Base-by-base conservation (phyloP, 331 rosid species). In the Pyrus hybrid region DNA sequence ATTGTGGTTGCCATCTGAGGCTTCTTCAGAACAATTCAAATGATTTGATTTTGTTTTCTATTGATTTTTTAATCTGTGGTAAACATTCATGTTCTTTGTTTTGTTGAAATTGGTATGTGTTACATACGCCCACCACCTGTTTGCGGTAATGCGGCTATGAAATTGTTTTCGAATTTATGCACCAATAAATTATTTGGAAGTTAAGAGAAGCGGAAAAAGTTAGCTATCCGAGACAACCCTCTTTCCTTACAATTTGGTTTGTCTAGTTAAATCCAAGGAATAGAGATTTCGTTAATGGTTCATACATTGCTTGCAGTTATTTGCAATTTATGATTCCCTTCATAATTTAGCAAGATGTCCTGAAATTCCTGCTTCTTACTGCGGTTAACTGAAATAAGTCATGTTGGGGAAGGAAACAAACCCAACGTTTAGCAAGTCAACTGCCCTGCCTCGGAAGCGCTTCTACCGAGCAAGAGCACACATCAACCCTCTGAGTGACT, bases 381-480 rank as follows among this genome's bases (percentile, higher is more conserved):
- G 76, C 87, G 75, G 89, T 78, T 83, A 54, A 72, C 71, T 71
- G 76, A 71, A 73, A 70, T 16, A 17, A 77, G 73, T 78, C 70
- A 93, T 90, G 97, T 80, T 83, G 77, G 95, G 79, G 71, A 79
- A 81, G 14, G 82, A 81, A 74, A 81, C 82, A 25, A 88, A 88
- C 77, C 79, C 96, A 41, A 89, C 89, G 4, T 16, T 79, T 75
- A 86, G 90, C 86, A 94, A 88, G 88, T 87, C 97, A 51, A 94
- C 96, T 35, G 97, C 96, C 69, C 86, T 92, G 77, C 99, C 97
- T 37, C 90, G 97, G n/a, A 94, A 94, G 90, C 93, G 99, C 54
- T 94, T 94, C 89, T 92, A 92, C 80, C 85, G 99, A 23, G 97
- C 96, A 79, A 84, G 97, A 77, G 99, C 99, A 1, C 97, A 92